These are phyloP conservation scores for Leishmania aethiopica DNA, from an alignment of 208 protist species.

Conservation along the genomic window DNA sequence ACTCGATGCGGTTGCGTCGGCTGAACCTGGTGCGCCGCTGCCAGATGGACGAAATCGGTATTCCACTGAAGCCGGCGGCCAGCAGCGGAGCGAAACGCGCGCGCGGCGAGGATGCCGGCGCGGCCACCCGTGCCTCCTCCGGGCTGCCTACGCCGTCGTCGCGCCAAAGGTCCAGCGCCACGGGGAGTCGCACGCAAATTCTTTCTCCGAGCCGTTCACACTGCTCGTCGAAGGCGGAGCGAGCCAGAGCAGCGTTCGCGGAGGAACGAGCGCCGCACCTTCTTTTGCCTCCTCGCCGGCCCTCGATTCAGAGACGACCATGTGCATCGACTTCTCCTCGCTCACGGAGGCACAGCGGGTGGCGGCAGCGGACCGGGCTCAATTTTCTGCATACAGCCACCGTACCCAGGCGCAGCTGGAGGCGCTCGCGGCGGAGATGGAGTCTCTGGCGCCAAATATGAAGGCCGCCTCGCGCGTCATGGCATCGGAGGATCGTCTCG, in stretches of 20 bases:
- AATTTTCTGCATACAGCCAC: conserved; percentile 66
- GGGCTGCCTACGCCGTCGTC: neutral
- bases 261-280: neutral
- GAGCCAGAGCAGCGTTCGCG: conserved; percentile 12
- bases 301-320: conserved; percentile 18
- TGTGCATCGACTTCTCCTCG: conserved; percentile 77
- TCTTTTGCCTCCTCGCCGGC: neutral
- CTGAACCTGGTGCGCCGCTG: conserved; percentile 77
- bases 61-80: conserved; percentile 61
- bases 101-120: conserved; percentile 30
- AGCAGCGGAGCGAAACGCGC: conserved; percentile 51
- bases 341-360: conserved; percentile 60
- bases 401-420: conserved; percentile 58
- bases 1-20: conserved; percentile 79
- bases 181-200: neutral
- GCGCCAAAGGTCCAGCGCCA: neutral
- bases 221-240: conserved; percentile 25
- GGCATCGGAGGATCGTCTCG: conserved; percentile 74
- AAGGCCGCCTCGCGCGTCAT: conserved; percentile 73
- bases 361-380: conserved; percentile 41
- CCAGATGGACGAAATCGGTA: conserved; percentile 85
- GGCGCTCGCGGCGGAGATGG: conserved; percentile 66
- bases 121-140: neutral
- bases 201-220: conserved; percentile 69
- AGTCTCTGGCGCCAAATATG: conserved; percentile 83